These are phyloP conservation scores for Neurospora sp. DNA, from an alignment of 2,329 filamentous ascomycete species.

Conservation along the genomic window DNA sequence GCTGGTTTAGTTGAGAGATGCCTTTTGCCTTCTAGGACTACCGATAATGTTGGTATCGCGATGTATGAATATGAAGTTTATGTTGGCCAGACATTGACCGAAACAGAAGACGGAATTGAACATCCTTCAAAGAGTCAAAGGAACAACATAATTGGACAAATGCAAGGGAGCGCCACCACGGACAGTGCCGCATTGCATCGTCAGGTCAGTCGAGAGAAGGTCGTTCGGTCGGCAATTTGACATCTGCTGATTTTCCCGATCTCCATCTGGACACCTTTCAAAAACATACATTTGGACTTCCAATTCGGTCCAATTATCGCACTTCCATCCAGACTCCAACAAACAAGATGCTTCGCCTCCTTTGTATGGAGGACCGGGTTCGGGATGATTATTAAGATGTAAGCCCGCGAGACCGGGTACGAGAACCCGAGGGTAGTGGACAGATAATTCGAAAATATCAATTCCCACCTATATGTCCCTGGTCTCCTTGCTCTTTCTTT, in stretches of 20 bases:
- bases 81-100: no score
- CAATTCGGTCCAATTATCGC: no score
- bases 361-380: neutral
- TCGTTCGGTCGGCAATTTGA: constrained; percentile 16
- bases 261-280: constrained; percentile 1
- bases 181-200: neutral
- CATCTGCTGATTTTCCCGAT: constrained; percentile 17
- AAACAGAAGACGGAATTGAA: neutral
- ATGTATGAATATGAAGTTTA: no score
- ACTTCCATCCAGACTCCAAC: neutral
- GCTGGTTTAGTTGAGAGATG: no score
- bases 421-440: neutral
- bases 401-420: neutral
- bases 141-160: neutral
- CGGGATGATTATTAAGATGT: neutral
- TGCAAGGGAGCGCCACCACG: neutral
- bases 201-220: neutral
- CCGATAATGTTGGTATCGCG: no score
- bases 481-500: neutral
- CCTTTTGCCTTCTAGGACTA: no score
- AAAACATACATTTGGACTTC: no score
- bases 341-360: neutral
- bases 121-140: neutral
- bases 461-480: neutral
- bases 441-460: neutral